Evolutionary conservation across 805 yeast genomes (phyloP).

Genomic region (Yarrowia yakushimensis): DNA sequence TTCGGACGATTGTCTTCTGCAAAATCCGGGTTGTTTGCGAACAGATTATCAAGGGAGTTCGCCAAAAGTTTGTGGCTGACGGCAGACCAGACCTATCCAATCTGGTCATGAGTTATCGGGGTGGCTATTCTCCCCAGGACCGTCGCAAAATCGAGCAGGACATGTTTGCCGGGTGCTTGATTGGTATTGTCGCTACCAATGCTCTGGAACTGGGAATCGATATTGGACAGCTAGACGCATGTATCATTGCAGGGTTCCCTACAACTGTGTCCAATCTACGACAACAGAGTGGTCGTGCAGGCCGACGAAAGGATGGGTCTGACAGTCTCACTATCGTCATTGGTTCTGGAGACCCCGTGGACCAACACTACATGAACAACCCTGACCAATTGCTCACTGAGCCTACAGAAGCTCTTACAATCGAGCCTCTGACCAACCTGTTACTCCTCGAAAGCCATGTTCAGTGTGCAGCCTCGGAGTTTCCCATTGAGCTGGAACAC

Average conservation of each 20-base stretch:
- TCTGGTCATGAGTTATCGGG: constrained; percentile 84
- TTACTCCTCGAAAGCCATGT: constrained; percentile 74
- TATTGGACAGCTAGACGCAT: constrained; percentile 89
- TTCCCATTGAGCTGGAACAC: constrained; percentile 54
- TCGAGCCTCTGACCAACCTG: constrained; percentile 57
- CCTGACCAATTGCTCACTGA: constrained; percentile 55
- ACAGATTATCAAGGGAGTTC: constrained; percentile 75
- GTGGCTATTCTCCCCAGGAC: constrained; percentile 86
- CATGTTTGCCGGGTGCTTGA: constrained; percentile 81
- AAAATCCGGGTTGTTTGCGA: constrained; percentile 85
- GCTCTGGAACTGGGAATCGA: constrained; percentile 96
- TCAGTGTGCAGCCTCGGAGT: constrained; percentile 91
- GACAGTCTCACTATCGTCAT: constrained; percentile 85
- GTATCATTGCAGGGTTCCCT: constrained; percentile 90
- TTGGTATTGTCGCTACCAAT: constrained; percentile 89
- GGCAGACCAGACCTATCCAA: constrained; percentile 35
- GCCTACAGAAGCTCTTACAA: constrained; percentile 52
- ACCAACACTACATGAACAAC: constrained; percentile 74
- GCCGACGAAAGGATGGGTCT: constrained; percentile 60
- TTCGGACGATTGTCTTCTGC: constrained; percentile 87
- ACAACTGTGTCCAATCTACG: constrained; percentile 78
- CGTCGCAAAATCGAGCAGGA: constrained; percentile 82
- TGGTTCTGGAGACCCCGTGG: constrained; percentile 75
- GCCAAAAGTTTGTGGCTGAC: constrained; percentile 49
- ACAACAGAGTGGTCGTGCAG: constrained; percentile 97